These are phyloP conservation scores for Eutrema salsugineum DNA, from an alignment of 441 rosid species.

Conservation along the genomic window DNA sequence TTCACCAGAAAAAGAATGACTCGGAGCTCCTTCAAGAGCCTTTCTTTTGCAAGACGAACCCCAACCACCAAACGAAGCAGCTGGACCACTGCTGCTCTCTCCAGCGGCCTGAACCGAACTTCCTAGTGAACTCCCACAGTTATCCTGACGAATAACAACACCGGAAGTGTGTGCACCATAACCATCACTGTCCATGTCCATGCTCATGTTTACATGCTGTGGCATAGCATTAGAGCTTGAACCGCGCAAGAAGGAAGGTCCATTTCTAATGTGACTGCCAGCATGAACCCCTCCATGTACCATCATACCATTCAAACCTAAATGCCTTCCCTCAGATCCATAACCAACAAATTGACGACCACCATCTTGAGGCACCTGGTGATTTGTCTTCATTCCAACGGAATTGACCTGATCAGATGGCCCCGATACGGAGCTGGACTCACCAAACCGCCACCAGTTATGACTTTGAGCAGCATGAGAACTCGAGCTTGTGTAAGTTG, in stretches of 20 bases:
- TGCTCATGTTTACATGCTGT: conserved; percentile 38
- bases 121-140: conserved; percentile 46
- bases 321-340: conserved; percentile 48
- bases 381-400: conserved; percentile 44
- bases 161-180: conserved; percentile 35
- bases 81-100: conserved; percentile 46
- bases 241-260: conserved; percentile 41
- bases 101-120: conserved; percentile 50
- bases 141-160: conserved; percentile 11
- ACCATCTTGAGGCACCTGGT: conserved; percentile 38
- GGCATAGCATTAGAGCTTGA: conserved; percentile 37
- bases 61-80: conserved; percentile 59
- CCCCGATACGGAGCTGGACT: conserved; percentile 51
- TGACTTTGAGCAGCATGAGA: conserved; percentile 40
- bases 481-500: conserved; percentile 35
- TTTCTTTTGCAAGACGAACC: conserved; percentile 86
- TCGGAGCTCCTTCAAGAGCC: conserved; percentile 80
- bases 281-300: conserved; percentile 40
- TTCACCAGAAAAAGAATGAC: conserved; percentile 53
- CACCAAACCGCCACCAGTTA: conserved; percentile 62
- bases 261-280: conserved; percentile 42
- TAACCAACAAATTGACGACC: conserved; percentile 32
- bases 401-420: conserved; percentile 36
- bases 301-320: conserved; percentile 35
- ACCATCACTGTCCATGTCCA: conserved; percentile 38